Evolutionary conservation across 306 rosid species (phyloP), one percentile per base, ranked within the genome.

Genomic region (Albizia julibrissin): DNA sequence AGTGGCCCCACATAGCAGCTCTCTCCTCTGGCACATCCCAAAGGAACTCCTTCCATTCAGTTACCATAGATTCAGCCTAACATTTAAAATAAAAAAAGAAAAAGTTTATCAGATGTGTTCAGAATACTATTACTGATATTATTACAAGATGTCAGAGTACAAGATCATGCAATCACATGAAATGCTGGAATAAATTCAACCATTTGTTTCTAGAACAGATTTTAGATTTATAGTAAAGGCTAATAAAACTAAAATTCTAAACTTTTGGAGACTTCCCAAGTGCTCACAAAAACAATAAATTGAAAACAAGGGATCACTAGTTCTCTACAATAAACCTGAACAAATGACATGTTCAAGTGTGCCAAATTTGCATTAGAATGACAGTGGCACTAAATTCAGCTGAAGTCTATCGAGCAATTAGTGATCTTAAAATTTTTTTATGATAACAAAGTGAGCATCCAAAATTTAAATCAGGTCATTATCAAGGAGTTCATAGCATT

Each of bases 21-120:
- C 99, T 88, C 88, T 95, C 99, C 86, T 95, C 99, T 62, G 97
- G 95, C 77, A 95, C 99, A 82, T 95, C 99, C 99, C 99, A 95
- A 86, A 95, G 97, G 83, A 90, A 95, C 83, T 93, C 99, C 86
- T 93, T 91, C 99, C 99, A 95, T 81, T 95, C 99, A 54, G 94
- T 91, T 70, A 95, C 98, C 99, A 95, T 95, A 75, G 99, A 93
- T 87, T 95, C 99, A 22, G 97, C 99, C 99, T 95, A 82, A 66
- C 72, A 85, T 80, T 73, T 74, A 46, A 18, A 72, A 81, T 6
- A 46, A 69, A 69, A 78, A 76, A 16, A 21, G 21, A 81, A 61
- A 77, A 31, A 58, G 66, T 72, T 72, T 40, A 72, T 74, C 62
- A 78, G 80, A 67, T 74, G 31, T 68, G 72, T 68, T 74, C 3